Conservation (phyloP, 345 rosid species). For the Dovyalis caffra region DNA sequence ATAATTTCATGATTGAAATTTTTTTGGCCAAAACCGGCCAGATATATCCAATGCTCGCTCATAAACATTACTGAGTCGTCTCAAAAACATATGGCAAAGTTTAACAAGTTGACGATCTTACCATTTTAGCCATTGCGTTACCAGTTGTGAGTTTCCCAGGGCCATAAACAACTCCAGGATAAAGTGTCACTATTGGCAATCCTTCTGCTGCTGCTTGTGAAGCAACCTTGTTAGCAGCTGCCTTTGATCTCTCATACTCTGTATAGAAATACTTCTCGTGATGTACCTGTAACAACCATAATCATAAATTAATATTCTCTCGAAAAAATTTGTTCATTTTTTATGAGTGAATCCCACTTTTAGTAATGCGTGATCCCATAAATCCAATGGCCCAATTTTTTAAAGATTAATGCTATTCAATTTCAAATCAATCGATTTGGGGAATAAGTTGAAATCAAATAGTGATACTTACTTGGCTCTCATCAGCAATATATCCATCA, state of each 20-base stretch:
- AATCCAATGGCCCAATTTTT: too few relatives aligned
- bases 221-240: constrained; percentile 65
- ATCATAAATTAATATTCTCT: background rate
- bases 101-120: constrained; percentile 20
- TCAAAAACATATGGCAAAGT: too few relatives aligned
- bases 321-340: too few relatives aligned
- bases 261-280: constrained; percentile 67
- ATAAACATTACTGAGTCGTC: too few relatives aligned
- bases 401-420: too few relatives aligned
- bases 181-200: constrained; percentile 56
- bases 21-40: too few relatives aligned
- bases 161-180: constrained; percentile 89
- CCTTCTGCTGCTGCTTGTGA: constrained; percentile 31
- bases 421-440: too few relatives aligned
- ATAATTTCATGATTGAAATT: too few relatives aligned
- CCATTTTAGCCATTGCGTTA: constrained; percentile 67
- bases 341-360: too few relatives aligned
- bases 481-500: constrained; percentile 61
- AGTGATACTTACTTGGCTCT: constrained; percentile 47
- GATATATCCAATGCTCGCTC: too few relatives aligned
- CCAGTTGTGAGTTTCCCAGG: constrained; percentile 80
- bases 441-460: too few relatives aligned
- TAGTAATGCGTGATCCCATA: too few relatives aligned
- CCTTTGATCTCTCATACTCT: constrained; percentile 78
- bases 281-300: constrained; percentile 43